A percentile compares a stretch with the other conserved stretches of the same genome.
phyloP scores from a whole-genome alignment of 805 yeast genomes.

The Teunomyces tritomae region DNA sequence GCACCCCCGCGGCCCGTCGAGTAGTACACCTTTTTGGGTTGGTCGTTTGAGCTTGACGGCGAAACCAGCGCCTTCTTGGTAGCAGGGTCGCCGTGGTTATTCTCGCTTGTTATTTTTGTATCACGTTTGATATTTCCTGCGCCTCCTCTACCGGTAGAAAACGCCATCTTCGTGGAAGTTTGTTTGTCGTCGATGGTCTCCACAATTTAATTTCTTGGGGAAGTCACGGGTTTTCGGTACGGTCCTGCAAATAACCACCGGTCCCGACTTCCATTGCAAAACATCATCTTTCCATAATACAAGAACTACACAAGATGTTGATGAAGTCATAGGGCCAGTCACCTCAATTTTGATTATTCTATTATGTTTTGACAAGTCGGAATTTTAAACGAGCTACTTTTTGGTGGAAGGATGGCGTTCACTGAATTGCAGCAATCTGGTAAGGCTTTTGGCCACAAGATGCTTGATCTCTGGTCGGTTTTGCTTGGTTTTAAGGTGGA shows the following conservation, averaged over 20 bases:
- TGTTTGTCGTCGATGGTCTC: background rate
- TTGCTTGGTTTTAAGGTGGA: background rate
- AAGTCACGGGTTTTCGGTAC: slow-evolving; percentile 6
- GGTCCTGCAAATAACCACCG: background rate
- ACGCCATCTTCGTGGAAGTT: slow-evolving; percentile 17
- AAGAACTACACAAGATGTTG: background rate
- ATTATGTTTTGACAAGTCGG: no score
- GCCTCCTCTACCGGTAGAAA: slow-evolving; percentile 40
- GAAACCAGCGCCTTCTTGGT: slow-evolving; percentile 6
- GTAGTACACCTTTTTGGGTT: slow-evolving; percentile 33
- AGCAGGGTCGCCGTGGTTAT: slow-evolving; percentile 7
- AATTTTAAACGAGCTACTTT: background rate
- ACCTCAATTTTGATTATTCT: background rate
- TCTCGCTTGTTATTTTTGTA: slow-evolving; percentile 16
- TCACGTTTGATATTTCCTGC: slow-evolving; percentile 32
- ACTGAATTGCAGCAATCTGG: background rate
- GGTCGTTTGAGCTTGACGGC: slow-evolving; percentile 8
- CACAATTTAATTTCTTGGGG: slow-evolving; percentile 7
- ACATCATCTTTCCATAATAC: background rate
- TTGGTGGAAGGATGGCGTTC: background rate
- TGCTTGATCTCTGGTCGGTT: background rate
- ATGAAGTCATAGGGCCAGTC: slow-evolving; percentile 4
- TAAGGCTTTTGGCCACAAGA: background rate
- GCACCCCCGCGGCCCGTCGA: slow-evolving; percentile 84
- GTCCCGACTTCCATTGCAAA: no score